Evolutionary conservation across 1,284 basidiomycete species (phyloP), one percentile per base, ranked within the genome.

Genomic region (Xerocomus minutiporus): DNA sequence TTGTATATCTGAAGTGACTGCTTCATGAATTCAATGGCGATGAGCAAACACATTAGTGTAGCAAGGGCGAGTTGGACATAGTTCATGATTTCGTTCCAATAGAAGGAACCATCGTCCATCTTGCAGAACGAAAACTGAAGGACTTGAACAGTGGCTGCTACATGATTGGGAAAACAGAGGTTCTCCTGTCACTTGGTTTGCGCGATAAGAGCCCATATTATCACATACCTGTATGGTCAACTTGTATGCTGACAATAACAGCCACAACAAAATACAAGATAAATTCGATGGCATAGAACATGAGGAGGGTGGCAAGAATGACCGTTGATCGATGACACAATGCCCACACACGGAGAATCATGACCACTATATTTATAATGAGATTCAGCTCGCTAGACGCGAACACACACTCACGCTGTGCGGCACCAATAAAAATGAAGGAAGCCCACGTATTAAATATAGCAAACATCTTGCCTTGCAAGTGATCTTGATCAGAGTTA

Each of bases 261-360:
- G 28, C 13, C 26, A 6, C 4, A 5, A 50, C 12, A 2, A 42
- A 17, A 9, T 39, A 26, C 20, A 28, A 2, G n/a, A 57, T 9
- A 1, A 42, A 20, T 34, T 56, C 53, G 4, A 31, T 3, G 6
- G 11, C 8, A 5, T 50, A 58, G 34, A 59, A 8, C 1, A 23
- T 2, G n/a, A 56, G 44, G 23, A 58, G 57, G 7, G 47, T 11
- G 11, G 20, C 32, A 20, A 58, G 38, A 8, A 59, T 39, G 6
- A 48, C 13, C 35, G 4, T 50, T 9, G 57, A 58, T 5, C 13
- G 39, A 7, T 5, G 2, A 20, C 56, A 58, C 23, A 59, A 35
- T 20, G 47, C 50, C 46, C 57, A 58, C 31, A 58, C 32, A 35
- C 52, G 57, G 4, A 58, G 49, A 12, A 58, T 43, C 57, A 58